Base-by-base conservation (phyloP, 148 eudicot genomes). In the Dianthus caryophyllus region DNA sequence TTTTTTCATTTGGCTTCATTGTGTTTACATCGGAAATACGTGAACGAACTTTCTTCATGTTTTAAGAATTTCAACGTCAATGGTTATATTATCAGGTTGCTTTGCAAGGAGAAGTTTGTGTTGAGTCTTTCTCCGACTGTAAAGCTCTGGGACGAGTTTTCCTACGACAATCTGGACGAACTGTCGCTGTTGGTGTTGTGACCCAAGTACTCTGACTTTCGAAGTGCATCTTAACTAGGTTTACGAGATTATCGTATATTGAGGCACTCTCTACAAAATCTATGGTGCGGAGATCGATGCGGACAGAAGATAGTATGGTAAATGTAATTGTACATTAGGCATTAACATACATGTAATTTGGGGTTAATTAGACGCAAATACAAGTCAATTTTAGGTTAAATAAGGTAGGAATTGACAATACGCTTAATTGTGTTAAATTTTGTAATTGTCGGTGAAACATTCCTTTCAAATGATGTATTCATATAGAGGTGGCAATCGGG, bases 111-210 rank as follows among this genome's bases (percentile, higher is more conserved):
- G 66, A 76, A 20, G 93, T 94, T 31, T 94, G 98, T 64, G 96
- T 79, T 0, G 92, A 88, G 62, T 96, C 83, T 68, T 86, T 77
- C 51, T 75, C 87, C 7, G 76, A 49, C 1, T 84, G 81, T 71
- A 90, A 79, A 75, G 80, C 92, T 71, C 85, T 94, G 48, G 97
- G 98, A 50, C 78, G 97, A 67, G 97, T 84, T 61, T 94, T 81
- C 66, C 85, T 94, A 38, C 77, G 98, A 74, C 73, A 95, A 62
- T 83, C 77, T 13, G 98, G 98, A 61, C 88, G 84, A 86, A 94
- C 98, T 9, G 64, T 94, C 56, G 91, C 92, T 36, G 84, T 84
- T 12, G 98, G 98, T 55, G 78, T 94, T 53, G 92, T 90, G 53
- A 83, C 90, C 20, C 81, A 71, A 68, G 77, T 90, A n/a, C 69